Evolutionary conservation across 305 asterid genomes (phyloP).

Genomic region (Solanum chacoense): DNA sequence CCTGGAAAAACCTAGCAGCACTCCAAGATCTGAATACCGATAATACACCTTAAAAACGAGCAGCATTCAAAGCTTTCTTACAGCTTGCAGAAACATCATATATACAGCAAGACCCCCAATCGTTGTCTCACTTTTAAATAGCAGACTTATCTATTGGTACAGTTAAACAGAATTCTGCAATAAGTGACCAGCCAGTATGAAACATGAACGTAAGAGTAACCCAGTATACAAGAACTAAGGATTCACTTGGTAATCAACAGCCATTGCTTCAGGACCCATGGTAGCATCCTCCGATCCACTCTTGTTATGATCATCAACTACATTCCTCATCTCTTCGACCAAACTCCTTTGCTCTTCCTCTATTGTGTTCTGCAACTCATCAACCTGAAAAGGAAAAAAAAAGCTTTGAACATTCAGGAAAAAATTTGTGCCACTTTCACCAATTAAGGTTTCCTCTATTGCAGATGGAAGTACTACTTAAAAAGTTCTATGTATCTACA

Average conservation of each 20-base stretch:
- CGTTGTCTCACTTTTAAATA: not conserved
- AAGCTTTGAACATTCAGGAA: not conserved
- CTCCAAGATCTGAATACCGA: not conserved
- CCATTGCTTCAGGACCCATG: conserved; percentile 68
- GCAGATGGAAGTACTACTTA: not conserved
- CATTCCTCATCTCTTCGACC: conserved; percentile 73
- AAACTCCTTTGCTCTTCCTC: conserved; percentile 85
- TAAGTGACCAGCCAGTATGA: not conserved
- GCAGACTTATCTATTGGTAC: not conserved
- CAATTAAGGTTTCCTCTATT: not conserved
- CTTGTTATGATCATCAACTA: conserved; percentile 57
- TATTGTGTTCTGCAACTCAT: conserved; percentile 80
- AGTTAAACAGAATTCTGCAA: not conserved
- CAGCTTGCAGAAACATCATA: not conserved
- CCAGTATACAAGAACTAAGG: not conserved
- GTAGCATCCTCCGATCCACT: conserved; percentile 44
- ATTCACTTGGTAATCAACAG: conserved; percentile 43
- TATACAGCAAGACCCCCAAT: not conserved
- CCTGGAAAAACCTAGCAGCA: not conserved
- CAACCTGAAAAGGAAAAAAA: conserved; percentile 47
- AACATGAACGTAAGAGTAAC: not conserved
- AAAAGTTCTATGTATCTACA: not conserved
- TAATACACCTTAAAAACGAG: not conserved
- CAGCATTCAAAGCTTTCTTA: not conserved
- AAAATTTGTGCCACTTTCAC: not conserved